Conservation (phyloP, 2,329 filamentous ascomycete species). For the Phaeosphaeria sp. region DNA sequence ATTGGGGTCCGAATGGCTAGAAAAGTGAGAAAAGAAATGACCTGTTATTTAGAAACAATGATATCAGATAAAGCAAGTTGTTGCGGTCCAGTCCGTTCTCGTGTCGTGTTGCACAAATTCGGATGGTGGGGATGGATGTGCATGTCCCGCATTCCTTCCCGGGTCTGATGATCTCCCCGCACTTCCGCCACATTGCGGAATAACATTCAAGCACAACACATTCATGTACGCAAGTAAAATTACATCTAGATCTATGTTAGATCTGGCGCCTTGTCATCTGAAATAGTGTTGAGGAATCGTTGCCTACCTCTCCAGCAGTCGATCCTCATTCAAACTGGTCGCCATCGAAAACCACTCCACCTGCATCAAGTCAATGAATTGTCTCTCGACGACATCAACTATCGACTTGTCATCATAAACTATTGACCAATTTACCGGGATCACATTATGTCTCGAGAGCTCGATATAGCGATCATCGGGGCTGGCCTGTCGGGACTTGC, state of each 20-base stretch:
- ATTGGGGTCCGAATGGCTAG: background rate
- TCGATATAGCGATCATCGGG: slow-evolving; percentile 42
- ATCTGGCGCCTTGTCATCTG: slow-evolving; percentile 10
- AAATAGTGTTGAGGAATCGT: background rate
- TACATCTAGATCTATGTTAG: slow-evolving; percentile 11
- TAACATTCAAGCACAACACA: background rate
- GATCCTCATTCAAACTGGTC: background rate
- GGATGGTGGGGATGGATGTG: slow-evolving; percentile 3
- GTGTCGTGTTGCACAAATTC: background rate
- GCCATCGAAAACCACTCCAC: background rate
- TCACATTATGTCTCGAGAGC: slow-evolving; percentile 18
- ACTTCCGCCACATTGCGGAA: background rate
- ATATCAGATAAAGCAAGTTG: background rate
- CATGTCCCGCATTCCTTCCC: slow-evolving; percentile 4
- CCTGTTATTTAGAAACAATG: no score
- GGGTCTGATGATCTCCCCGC: slow-evolving; percentile 4
- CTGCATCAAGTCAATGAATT: no score
- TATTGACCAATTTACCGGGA: background rate
- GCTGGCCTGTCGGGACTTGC: slow-evolving; percentile 54
- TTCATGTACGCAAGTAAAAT: background rate
- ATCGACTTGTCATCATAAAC: no score
- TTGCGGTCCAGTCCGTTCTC: background rate
- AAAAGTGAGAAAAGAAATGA: background rate
- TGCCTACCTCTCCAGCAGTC: background rate
- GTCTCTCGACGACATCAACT: no score